Base-by-base conservation (phyloP, 306 rosid genomes). In the Trifolium dubium region DNA sequence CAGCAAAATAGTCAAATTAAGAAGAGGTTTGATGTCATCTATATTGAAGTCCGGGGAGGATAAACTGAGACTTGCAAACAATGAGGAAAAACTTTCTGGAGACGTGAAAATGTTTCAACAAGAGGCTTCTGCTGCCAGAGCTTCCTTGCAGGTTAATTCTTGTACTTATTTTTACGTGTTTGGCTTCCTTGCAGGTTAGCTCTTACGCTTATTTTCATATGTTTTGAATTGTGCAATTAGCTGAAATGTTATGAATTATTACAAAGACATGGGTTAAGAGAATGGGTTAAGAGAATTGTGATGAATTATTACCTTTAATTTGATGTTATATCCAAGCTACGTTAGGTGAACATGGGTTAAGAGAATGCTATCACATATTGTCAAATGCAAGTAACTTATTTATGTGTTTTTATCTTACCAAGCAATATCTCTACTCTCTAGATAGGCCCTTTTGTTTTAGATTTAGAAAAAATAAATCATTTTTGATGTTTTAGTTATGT, bases 21-120 rank as follows among this genome's bases (percentile, higher is more conserved):
- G 97, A 85, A 87, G 82, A 84, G 79, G 28, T 76, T 76, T 91
- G 66, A 83, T 89, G 95, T 81, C 81, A 15, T 78, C 89, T 55
- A 76, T 85, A 75, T 82, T 86, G 81, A 91, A 88, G 75, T 79
- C 88, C 64, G 80, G 84, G 84, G 91, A 87, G 76, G 89, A 89
- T 69, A 89, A 86, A 71, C 71, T 77, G 73, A 69, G 83, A 79
- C 89, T 91, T 75, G 78, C 88, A 67, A 84, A 81, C 70, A 78
- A 86, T 35, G 97, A 89, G 80, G 92, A 91, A 81, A 81, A 80
- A 77, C 91, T 89, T 77, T 89, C 86, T 7, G 74, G 31, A 83
- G 88, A 89, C 18, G 87, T 91, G 71, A 87, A 86, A 82, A 65
- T 65, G 76, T 85, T 87, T 82, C 91, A 81, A 72, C 79, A 78